phyloP scores from a whole-genome alignment of 2,329 filamentous ascomycete genomes.

The Colletotrichum salicis region DNA sequence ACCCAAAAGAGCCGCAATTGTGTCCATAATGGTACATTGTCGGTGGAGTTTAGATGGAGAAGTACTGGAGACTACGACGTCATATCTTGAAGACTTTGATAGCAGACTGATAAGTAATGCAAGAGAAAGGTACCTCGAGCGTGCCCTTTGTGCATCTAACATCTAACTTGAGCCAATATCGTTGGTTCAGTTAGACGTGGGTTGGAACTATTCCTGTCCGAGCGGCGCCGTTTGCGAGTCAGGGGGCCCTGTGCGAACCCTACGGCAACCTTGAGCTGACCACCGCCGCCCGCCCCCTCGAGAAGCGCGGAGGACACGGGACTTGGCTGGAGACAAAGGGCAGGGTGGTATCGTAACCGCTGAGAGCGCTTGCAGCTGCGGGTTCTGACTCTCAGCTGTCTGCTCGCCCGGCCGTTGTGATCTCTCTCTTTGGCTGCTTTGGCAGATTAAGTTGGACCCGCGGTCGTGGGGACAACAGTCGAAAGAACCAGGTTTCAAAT shows the following conservation, averaged over 20 bases:
- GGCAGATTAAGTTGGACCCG: slow-evolving; percentile 22
- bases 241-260: slow-evolving; percentile 31
- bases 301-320: slow-evolving; percentile 23
- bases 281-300: neutral
- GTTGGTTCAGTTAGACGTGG: slow-evolving; percentile 9
- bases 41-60: slow-evolving; percentile 29
- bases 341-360: slow-evolving; percentile 16
- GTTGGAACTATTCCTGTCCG: slow-evolving; percentile 10
- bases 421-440: slow-evolving; percentile 7
- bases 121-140: slow-evolving; percentile 2
- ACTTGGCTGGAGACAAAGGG: neutral
- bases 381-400: slow-evolving; percentile 5
- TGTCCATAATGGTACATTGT: slow-evolving; percentile 27
- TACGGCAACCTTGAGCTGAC: slow-evolving; percentile 12
- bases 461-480: slow-evolving; percentile 26
- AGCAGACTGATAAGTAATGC: slow-evolving; percentile 22
- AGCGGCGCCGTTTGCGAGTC: slow-evolving; percentile 22
- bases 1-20: slow-evolving; percentile 27
- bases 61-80: slow-evolving; percentile 27
- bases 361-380: slow-evolving; percentile 32
- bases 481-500: slow-evolving; percentile 33
- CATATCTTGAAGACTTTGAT: slow-evolving; percentile 27
- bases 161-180: neutral
- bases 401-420: neutral
- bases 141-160: slow-evolving; percentile 3